Evolutionary conservation across 2,329 filamentous ascomycete species (phyloP), one percentile per base, ranked within the genome.

Genomic region (Lasiodiplodia theobromae): DNA sequence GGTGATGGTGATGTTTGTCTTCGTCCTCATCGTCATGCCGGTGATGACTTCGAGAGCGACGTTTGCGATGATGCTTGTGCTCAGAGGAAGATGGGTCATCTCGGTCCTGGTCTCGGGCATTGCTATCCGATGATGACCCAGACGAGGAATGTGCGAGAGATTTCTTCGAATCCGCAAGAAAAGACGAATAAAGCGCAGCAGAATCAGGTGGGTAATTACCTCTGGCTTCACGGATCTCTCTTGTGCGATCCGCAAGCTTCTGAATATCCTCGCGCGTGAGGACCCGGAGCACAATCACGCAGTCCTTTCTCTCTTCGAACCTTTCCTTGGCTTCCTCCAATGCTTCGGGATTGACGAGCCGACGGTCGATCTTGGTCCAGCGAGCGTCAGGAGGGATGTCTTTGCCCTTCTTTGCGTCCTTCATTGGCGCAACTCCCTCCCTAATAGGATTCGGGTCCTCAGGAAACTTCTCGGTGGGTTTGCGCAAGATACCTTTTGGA

Each of bases 341-440:
- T 0, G 94, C 94, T 73, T 95, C 92, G 0, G 94, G 94, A 73
- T 96, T 97, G 74, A 98, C 94, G 67, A 97, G 86, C 72, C 91
- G 89, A 68, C 94, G 89, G 77, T 91, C 92, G 76, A 98, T 94
- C 82, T 96, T 97, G 57, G 94, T 97, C 94, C 94, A 97, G 67
- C 93, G 88, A 40, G 94, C 94, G 68, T 91, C 92, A 0, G 89
- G 81, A 4, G 83, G 83, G 38, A 93, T 92, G 49, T 92, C 91
- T 70, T 90, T 89, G 67, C 78, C 79, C 76, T 89, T 89, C 78
- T 91, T 89, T 60, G 92, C 90, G 76, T 97, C 93, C 81, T 97
- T 97, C 76, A 97, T 88, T n/a, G 94, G 94, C 2, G 94, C 94
- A 7, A 97, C 95, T 18, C 94, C 95, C 78, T 97, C 95, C 23